A percentile compares a stretch with the other conserved stretches of the same genome.
Conservation (phyloP, 148 eudicot genomes). For the Chenopodium berlandieri region DNA sequence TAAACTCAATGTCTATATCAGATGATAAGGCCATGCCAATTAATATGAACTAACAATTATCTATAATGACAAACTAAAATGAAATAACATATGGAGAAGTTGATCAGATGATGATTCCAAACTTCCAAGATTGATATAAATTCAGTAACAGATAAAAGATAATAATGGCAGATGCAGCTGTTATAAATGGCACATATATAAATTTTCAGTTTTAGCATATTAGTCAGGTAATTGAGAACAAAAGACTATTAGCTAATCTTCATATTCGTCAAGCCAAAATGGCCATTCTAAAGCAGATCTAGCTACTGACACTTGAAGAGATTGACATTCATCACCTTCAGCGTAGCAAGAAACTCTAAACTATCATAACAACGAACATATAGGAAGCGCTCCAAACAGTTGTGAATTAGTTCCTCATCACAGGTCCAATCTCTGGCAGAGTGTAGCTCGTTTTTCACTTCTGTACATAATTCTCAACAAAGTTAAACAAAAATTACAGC, state of each 20-base stretch:
- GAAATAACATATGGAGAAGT: background rate
- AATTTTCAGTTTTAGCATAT: background rate
- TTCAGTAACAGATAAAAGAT: background rate
- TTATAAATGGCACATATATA: background rate
- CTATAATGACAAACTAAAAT: background rate
- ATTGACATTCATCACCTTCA: slow-evolving; percentile 53
- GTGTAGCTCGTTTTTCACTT: slow-evolving; percentile 23
- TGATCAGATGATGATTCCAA: background rate
- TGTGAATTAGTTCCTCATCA: slow-evolving; percentile 57
- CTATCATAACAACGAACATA: slow-evolving; percentile 80
- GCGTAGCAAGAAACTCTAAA: slow-evolving; percentile 71
- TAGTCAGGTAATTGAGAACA: background rate
- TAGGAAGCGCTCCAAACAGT: slow-evolving; percentile 77
- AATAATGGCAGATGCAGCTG: background rate
- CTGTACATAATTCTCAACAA: slow-evolving; percentile 32
- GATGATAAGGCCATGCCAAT: background rate
- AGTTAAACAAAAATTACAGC: background rate
- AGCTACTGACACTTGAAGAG: background rate
- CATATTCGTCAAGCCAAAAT: background rate
- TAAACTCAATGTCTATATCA: background rate
- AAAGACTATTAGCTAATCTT: background rate
- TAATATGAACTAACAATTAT: background rate
- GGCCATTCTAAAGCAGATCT: background rate
- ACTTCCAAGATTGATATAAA: background rate
- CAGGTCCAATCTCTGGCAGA: slow-evolving; percentile 25